A percentile compares a stretch with the other conserved stretches of the same genome.
Evolutionary conservation across 176 grass and related monocot species (phyloP).

Genomic region (Elymus sibiricus): DNA sequence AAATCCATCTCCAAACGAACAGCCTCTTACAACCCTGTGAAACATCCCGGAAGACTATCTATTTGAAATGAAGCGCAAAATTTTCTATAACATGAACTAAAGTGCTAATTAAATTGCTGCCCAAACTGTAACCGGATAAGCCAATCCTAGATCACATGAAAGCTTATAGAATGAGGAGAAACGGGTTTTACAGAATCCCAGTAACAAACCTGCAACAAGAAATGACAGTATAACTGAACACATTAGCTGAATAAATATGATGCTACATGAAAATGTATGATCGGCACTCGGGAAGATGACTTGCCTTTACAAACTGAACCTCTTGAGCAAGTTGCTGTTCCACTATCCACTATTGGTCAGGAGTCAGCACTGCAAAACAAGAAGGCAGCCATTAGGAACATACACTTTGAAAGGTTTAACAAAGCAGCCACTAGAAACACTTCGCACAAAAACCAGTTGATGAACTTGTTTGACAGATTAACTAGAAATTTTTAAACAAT

Average conservation of each 20-base stretch:
- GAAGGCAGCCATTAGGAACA: constrained; percentile 5
- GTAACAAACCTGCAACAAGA: constrained; percentile 29
- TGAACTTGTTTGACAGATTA: neutral
- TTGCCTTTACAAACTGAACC: constrained; percentile 42
- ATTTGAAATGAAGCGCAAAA: constrained; percentile 35
- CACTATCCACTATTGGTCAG: constrained; percentile 49
- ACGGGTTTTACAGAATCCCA: constrained; percentile 11
- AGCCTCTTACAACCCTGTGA: constrained; percentile 15
- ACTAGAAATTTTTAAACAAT: neutral
- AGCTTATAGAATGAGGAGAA: constrained; percentile 18
- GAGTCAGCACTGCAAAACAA: constrained; percentile 56
- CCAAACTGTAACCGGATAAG: neutral
- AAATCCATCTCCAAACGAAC: constrained; percentile 4
- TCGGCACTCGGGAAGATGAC: neutral
- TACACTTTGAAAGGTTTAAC: neutral
- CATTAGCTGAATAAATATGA: neutral
- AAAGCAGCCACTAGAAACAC: constrained; percentile 1
- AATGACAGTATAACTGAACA: neutral
- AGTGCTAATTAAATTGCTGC: constrained; percentile 18
- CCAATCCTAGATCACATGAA: constrained; percentile 12
- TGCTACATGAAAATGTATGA: neutral
- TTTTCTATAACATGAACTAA: constrained; percentile 26
- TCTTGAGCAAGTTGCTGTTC: constrained; percentile 31
- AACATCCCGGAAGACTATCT: constrained; percentile 10
- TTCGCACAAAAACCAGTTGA: neutral